A percentile compares a stretch with the other conserved stretches of the same genome.
Conservation (phyloP, 352 stramenopile species). For the Paralagenidium karlingii region DNA sequence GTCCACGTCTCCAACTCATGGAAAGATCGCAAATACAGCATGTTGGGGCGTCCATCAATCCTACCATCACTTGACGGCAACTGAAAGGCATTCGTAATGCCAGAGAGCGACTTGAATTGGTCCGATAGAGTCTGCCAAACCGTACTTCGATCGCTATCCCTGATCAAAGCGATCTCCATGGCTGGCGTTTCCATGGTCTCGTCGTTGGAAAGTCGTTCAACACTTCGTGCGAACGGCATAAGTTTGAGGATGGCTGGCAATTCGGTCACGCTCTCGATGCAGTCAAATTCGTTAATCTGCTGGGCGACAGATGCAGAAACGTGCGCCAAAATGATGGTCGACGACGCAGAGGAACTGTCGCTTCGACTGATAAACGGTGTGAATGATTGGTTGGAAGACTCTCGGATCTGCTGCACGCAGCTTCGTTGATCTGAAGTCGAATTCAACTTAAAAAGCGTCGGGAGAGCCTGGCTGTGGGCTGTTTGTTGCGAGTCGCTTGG, state of each 20-base stretch:
- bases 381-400: constrained; percentile 39
- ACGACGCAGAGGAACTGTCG: constrained; percentile 20
- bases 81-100: constrained; percentile 36
- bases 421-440: constrained; percentile 14
- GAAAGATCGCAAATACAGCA: constrained; percentile 22
- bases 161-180: constrained; percentile 31
- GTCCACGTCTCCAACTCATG: constrained; percentile 53
- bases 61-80: too few species aligned
- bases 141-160: constrained; percentile 14
- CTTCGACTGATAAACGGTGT: constrained; percentile 61
- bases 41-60: constrained; percentile 9
- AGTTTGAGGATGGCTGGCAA: constrained; percentile 58
- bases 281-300: constrained; percentile 25
- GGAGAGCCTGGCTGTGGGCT: constrained; percentile 16
- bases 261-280: constrained; percentile 31
- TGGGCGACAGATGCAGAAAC: constrained; percentile 26
- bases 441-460: constrained; percentile 44
- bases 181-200: constrained; percentile 16
- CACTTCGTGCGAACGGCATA: constrained; percentile 55
- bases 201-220: constrained; percentile 12
- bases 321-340: constrained; percentile 47
- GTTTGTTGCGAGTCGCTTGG: constrained; percentile 8
- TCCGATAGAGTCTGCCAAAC: constrained; percentile 15
- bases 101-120: constrained; percentile 14
- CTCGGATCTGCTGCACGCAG: constrained; percentile 27